phyloP scores from a whole-genome alignment of 371 early-diverging fungal genomes.

The Mortierella sp. region DNA sequence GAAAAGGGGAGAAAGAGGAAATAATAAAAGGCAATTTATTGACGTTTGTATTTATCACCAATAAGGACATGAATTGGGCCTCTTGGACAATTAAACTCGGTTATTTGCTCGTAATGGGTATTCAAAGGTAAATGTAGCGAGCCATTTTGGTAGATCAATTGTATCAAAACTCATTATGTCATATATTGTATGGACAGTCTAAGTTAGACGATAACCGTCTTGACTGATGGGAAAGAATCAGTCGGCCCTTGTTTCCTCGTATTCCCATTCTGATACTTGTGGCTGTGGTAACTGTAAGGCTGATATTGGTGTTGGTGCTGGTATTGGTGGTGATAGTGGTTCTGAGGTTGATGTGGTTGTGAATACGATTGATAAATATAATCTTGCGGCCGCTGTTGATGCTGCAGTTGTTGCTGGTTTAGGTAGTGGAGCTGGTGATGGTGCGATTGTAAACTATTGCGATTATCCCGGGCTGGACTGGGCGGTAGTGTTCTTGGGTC shows the following conservation, averaged over 20 bases:
- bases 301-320: slow-evolving; percentile 12
- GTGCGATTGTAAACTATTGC: background rate
- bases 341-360: slow-evolving; percentile 3
- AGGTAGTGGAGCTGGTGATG: background rate
- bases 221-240: slow-evolving; percentile 4
- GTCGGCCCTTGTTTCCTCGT: background rate
- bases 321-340: background rate
- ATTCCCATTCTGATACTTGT: slow-evolving; percentile 15
- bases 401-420: slow-evolving; percentile 15
- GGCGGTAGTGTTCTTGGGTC: slow-evolving; percentile 17
- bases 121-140: too few relatives aligned
- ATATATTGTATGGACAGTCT: too few relatives aligned
- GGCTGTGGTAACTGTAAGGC: background rate
- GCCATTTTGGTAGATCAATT: too few relatives aligned
- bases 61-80: too few relatives aligned
- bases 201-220: slow-evolving; percentile 11
- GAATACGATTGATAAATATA: slow-evolving; percentile 3
- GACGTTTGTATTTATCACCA: too few relatives aligned
- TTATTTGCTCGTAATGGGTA: too few relatives aligned
- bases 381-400: background rate
- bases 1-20: too few relatives aligned
- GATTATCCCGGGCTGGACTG: background rate
- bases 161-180: too few relatives aligned
- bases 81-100: too few relatives aligned
- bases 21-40: too few relatives aligned